A percentile compares a stretch with the other conserved stretches of the same genome.
Evolutionary conservation across 2,329 filamentous ascomycete species (phyloP).

Genomic region (Escovopsis sp.): DNA sequence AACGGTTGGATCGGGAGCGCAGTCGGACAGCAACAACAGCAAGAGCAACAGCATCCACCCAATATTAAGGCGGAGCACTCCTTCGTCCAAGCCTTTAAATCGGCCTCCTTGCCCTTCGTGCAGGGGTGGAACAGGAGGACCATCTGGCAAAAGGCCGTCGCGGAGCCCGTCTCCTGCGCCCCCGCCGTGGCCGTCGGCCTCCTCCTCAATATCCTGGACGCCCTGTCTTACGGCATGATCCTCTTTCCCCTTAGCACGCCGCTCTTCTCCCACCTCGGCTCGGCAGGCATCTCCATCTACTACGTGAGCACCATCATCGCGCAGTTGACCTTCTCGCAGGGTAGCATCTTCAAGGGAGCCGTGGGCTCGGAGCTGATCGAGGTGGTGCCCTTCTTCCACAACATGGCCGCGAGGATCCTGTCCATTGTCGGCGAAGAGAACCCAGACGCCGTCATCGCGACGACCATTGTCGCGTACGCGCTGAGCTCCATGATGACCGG

Average conservation of each 20-base stretch:
- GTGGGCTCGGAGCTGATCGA: slow-evolving; percentile 97
- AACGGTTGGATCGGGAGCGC: slow-evolving; percentile 21
- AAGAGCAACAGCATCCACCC: too few relatives aligned
- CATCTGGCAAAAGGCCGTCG: slow-evolving; percentile 47
- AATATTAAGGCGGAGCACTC: slow-evolving; percentile 17
- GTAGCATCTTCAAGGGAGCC: slow-evolving; percentile 78
- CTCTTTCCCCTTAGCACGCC: slow-evolving; percentile 81
- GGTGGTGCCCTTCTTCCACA: slow-evolving; percentile 96
- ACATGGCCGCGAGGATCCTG: slow-evolving; percentile 87
- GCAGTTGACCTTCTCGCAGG: slow-evolving; percentile 74
- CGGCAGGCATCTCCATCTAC: slow-evolving; percentile 95
- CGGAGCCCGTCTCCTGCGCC: slow-evolving; percentile 54
- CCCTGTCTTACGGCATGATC: slow-evolving; percentile 92
- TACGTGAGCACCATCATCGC: slow-evolving; percentile 95
- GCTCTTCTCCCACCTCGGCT: slow-evolving; percentile 71
- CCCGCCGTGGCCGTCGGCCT: slow-evolving; percentile 81
- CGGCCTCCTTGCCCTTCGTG: slow-evolving; percentile 34
- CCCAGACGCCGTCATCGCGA: slow-evolving; percentile 76
- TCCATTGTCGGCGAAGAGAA: slow-evolving; percentile 62
- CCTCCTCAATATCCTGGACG: slow-evolving; percentile 85
- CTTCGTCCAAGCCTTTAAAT: slow-evolving; percentile 15
- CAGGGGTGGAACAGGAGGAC: slow-evolving; percentile 55
- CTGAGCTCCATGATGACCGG: slow-evolving; percentile 85
- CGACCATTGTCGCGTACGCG: slow-evolving; percentile 82
- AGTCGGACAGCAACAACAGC: slow-evolving; percentile 15